Evolutionary conservation across 208 protist species (phyloP), one percentile per base, ranked within the genome.

Genomic region (Trypanosoma scelopori): DNA sequence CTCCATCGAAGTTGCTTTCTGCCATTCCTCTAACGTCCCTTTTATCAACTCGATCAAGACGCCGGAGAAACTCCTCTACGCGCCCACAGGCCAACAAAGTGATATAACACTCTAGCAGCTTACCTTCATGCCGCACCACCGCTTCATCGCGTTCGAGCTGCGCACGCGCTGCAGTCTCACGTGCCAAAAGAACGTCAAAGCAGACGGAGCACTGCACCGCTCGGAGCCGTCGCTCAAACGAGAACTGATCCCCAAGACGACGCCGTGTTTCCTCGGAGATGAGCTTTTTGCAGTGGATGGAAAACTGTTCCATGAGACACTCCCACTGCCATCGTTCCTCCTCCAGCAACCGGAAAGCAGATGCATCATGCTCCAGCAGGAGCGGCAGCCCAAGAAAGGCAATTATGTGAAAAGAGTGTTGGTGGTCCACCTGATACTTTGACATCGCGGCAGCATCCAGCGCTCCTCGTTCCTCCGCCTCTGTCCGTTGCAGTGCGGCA

Each of bases 161-260:
- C 16, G 51, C 51, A 41, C 62, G 30, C 4, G 41, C 52, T 25
- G 62, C 50, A 3, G 16, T 41, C 28, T 67, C 62, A 16, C 35
- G 32, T 48, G 56, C 50, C 16, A 67, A 16, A 20, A 71, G 52
- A 39, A 52, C n/a, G 20, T 71, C 56, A 45, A 63, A 18, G 18
- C 16, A 28, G 4, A 57, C 32, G 22, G 43, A 42, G 30, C 32
- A 62, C 32, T 71, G 53, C 12, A 71, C 20, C 45, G 37, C 11
- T 13, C 11, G 53, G 2, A 71, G 15, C 22, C 65, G 52, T 9
- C 57, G 39, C 43, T 71, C 65, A 62, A 71, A 71, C 6, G 27
- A 11, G 49, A 71, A 71, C 39, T 63, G 65, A n/a, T 49, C 48
- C 0, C 5, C 25, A 23, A 71, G 28, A 18, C 57, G 65, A 5